Conservation (phyloP, 495 filamentous ascomycete genomes). For the Cercophora newfieldiana region DNA sequence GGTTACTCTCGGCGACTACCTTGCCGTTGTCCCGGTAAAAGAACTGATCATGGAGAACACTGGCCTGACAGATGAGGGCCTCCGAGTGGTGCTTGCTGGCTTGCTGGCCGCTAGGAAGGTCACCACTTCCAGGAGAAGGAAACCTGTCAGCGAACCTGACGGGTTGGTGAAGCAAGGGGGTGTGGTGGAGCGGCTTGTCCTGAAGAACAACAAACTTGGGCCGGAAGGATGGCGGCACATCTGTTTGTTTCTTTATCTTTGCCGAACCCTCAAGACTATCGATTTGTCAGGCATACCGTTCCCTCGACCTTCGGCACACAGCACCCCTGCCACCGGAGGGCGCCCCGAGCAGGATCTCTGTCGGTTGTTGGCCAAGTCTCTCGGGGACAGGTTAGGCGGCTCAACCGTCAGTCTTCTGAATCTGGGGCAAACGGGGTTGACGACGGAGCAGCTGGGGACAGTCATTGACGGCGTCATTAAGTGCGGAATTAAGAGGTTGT, state of each 20-base stretch:
- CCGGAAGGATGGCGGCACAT: conserved; percentile 90
- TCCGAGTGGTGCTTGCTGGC: conserved; percentile 82
- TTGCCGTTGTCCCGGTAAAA: conserved; percentile 88
- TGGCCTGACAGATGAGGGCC: conserved; percentile 78
- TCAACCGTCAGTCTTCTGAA: conserved; percentile 79
- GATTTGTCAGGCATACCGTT: conserved; percentile 87
- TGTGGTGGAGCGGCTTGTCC: conserved; percentile 78
- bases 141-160: conserved; percentile 38
- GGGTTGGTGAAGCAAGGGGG: conserved; percentile 53
- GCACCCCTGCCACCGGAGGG: conserved; percentile 5
- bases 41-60: conserved; percentile 84
- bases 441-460: conserved; percentile 63
- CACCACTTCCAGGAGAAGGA: conserved; percentile 47
- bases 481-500: conserved; percentile 72
- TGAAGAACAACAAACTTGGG: conserved; percentile 92
- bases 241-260: conserved; percentile 85
- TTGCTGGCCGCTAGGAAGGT: conserved; percentile 76
- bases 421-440: conserved; percentile 74
- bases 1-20: conserved; percentile 84
- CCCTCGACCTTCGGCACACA: conserved; percentile 47
- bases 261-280: conserved; percentile 77
- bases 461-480: conserved; percentile 75
- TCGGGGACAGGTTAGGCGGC: conserved; percentile 74
- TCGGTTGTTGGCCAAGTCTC: conserved; percentile 65
- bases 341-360: conserved; percentile 33